Base-by-base conservation (phyloP, 2,329 filamentous ascomycete species). In the Microsporum audouinii region DNA sequence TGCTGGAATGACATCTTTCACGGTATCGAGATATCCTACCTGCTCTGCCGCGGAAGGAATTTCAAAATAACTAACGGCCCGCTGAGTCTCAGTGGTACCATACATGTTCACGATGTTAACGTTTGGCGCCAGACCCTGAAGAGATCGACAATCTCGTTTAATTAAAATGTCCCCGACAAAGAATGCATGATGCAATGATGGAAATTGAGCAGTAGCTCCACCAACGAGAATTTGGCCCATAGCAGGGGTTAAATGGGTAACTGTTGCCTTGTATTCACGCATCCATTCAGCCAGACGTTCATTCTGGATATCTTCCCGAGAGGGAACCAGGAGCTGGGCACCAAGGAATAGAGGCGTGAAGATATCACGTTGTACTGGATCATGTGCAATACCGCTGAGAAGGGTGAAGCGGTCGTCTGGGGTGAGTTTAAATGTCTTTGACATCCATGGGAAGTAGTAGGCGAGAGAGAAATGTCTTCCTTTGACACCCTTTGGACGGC, bases 141-240 rank as follows among this genome's bases (percentile, higher is more conserved):
- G 78, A 29, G 82, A 81, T 47, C 80, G 80, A 74, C 89, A 95
- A 68, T 97, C 92, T 69, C 85, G 82, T 70, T 86, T 95, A 64
- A 90, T 95, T 56, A 97, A 75, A 38, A 96, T 79, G 70, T 97
- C 92, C 36, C 94, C 94, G 0, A 97, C 92, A 64, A 92, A 97
- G 79, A 97, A 92, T 17, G 86, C 90, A 61, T 84, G 80, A 62
- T 87, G 80, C n/a, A 97, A 79, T 10, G 82, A 79, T 0, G 89
- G 87, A 69, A 96, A 95, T 66, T 88, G 75, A 0, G 89, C 85
- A 2, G 78, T 86, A 29, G 90, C 88, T 66, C 88, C 89, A 49
- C 91, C 91, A n/a, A 92, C 86, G 1, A 97, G 78, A 63, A 97
- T 94, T 68, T 96, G 89, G 60, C 91, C 91, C 91, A 97, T 96